Evolutionary conservation across 139 green algal species (phyloP), one percentile per base, ranked within the genome.

Genomic region (Nannochloris sp.): DNA sequence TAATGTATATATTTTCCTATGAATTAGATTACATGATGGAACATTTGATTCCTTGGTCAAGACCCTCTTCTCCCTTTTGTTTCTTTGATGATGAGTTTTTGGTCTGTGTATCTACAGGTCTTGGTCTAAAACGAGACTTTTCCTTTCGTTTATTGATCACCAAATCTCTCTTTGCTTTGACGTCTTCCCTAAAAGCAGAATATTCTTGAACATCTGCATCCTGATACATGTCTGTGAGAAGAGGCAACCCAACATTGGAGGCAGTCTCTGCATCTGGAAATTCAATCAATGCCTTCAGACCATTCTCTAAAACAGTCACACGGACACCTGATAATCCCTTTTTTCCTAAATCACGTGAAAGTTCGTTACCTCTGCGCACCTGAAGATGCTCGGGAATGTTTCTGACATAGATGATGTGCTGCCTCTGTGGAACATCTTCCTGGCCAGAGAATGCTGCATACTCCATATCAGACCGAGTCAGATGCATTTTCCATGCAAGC

Each of bases 401-500:
- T 27, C 19, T 64, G 23, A 64, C 12, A 23, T 64, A 64, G n/a
- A 64, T 16, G 21, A 64, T 56, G 21, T 64, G 19, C 21, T 50
- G 12, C 19, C 57, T 27, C 12, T 16, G n/a, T 18, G 23, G 23
- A 11, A 64, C 12, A 15, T 57, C 12, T 34, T 75, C 61, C 9
- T 37, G 18, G 1, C 69, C 69, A 15, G 64, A 44, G 27, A 75
- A 48, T 4, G 62, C 25, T 2, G 62, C 62, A 15, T 75, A 75
- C 14, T 59, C 48, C 10, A 67, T 10, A 60, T 75, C 69, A 3
- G 60, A 64, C 53, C 68, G 62, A 61, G 57, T 57, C 2, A 74
- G 14, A 58, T 74, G 59, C 37, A 74, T 70, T 59, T 51, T 64
- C 68, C 68, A 70, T 37, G 49, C 48, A 5, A 37, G 37, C 5